Percentiles rank a stretch among this genome's conserved stretches.
These are phyloP conservation scores for Erythrophleum fordii DNA, from an alignment of 306 rosid species.

Conservation along the genomic window DNA sequence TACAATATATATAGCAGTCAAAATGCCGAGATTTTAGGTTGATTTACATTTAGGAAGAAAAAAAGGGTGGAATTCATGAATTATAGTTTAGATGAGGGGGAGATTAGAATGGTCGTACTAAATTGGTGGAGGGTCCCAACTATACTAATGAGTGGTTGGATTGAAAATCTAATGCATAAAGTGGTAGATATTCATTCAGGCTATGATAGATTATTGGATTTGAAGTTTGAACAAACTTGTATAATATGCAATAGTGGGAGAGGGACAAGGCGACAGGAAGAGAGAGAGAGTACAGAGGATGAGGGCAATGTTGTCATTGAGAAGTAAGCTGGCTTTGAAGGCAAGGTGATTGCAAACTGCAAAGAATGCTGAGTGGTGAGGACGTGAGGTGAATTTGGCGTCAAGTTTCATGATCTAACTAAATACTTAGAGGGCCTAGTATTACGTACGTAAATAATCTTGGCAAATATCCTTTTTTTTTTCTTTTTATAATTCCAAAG, in stretches of 20 bases:
- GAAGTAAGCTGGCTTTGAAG: slow-evolving; percentile 35
- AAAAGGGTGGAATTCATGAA: background rate
- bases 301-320: slow-evolving; percentile 5
- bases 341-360: slow-evolving; percentile 27
- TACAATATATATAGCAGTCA: no score
- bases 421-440: no score
- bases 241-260: background rate
- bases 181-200: no score
- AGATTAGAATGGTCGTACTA: background rate
- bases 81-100: background rate
- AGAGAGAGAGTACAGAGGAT: background rate
- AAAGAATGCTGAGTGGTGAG: no score
- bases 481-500: no score
- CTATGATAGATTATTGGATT: background rate
- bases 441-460: slow-evolving; percentile 6
- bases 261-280: background rate
- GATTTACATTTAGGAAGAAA: no score
- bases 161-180: background rate
- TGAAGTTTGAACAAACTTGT: background rate
- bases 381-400: background rate
- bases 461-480: no score
- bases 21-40: no score
- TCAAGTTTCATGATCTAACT: background rate
- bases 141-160: background rate
- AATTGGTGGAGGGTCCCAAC: background rate